Conservation (phyloP, 768 basidiomycete species). For the Lactarius akahatsu region DNA sequence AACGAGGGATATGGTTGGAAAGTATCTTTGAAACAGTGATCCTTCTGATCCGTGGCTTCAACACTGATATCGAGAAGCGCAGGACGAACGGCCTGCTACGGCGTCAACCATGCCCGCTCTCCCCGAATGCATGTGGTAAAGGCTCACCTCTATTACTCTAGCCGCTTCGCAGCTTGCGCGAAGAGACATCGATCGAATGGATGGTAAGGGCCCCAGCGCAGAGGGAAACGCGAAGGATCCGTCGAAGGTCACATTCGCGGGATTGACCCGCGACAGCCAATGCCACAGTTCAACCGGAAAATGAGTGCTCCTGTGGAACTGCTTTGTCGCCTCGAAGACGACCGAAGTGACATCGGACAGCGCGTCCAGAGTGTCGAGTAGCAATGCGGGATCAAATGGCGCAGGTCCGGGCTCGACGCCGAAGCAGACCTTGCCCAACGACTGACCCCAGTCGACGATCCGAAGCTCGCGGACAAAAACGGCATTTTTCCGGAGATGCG, state of each 20-base stretch:
- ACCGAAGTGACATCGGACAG: constrained; percentile 5
- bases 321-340: not conserved
- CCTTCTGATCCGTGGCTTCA: not conserved
- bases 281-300: constrained; percentile 8
- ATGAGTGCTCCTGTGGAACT: not conserved
- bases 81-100: not conserved
- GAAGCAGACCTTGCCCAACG: not conserved
- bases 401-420: not conserved
- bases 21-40: not conserved
- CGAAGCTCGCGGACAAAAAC: constrained; percentile 12
- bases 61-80: not conserved
- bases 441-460: constrained; percentile 4
- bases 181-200: constrained; percentile 1
- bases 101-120: not conserved
- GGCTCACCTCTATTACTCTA: constrained; percentile 5
- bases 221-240: constrained; percentile 3
- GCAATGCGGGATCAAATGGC: not conserved
- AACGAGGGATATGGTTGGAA: constrained; percentile 8
- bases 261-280: constrained; percentile 3
- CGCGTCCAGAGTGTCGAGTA: not conserved
- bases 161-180: not conserved
- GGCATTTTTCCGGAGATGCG: constrained; percentile 3
- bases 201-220: not conserved
- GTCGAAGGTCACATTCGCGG: constrained; percentile 4
- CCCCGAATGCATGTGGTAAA: not conserved